Base-by-base conservation (phyloP, 352 stramenopile species). In the Pythium folliculosum region DNA sequence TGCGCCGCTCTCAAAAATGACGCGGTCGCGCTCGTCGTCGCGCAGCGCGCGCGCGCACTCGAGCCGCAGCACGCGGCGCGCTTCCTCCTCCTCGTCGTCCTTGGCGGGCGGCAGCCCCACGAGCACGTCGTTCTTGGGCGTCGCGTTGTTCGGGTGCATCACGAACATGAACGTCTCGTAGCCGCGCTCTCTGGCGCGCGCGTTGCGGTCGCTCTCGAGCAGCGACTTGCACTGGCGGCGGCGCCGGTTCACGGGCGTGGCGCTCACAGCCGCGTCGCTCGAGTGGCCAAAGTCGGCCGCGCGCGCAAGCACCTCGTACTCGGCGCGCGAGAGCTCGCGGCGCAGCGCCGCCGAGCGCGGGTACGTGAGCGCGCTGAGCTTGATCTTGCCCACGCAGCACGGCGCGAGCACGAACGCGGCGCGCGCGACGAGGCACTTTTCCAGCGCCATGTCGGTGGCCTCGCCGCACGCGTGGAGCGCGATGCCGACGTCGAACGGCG, bases 121-220 rank as follows among this genome's bases (percentile, higher is more conserved):
- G 21, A 95, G 58, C 30, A 95, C 77, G 62, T 95, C 84, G 69
- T 95, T 95, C 77, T 95, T 95, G 10, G 86, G 86, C 25, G 86
- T 93, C 37, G 73, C 81, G 14, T 82, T 71, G 55, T 73, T 65
- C 21, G 86, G 86, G 50, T 91, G 75, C 86, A 95, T 95, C 48
- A 93, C 80, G 49, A 89, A 93, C 73, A 92, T 84, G 69, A 79
- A 86, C 17, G 85, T 89, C 32, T 73, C 40, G 68, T 91, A 93
- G 25, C 80, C 69, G 5, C 68, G 71, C 64, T 95, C 84, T 17
- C 66, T 53, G 2, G 82, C 83, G 10, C 73, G 67, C 63, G 78
- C 73, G 65, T 90, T 92, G 68, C 86, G 86, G 70, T 95, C 86
- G 69, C 76, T 88, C 27, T 95, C 86, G 32, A 95, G 72, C 21